Conservation (phyloP, 164 flowering plant species). For the Houttuynia cordata region DNA sequence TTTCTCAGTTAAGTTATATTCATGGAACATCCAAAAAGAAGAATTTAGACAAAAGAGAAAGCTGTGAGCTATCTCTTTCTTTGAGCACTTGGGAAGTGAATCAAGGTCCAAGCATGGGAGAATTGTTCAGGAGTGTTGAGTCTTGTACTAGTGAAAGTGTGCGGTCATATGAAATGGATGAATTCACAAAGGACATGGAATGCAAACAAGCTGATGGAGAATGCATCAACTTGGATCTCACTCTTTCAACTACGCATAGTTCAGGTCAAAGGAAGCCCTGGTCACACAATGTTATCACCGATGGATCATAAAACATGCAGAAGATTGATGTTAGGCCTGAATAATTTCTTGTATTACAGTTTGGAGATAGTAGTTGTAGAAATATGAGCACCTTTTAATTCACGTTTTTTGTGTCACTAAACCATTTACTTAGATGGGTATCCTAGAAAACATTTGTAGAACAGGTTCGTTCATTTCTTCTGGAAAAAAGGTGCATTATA, state of each 20-base stretch:
- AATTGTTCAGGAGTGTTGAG: constrained; percentile 1
- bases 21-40: not conserved
- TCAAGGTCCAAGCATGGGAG: constrained; percentile 5
- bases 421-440: too few species aligned
- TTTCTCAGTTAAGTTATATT: not conserved
- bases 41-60: not conserved
- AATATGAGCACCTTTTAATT: too few species aligned
- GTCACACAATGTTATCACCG: not conserved
- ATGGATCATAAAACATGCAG: not conserved
- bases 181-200: not conserved
- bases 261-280: not conserved
- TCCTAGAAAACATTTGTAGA: too few species aligned
- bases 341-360: not conserved
- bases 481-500: too few species aligned
- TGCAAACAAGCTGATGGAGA: not conserved
- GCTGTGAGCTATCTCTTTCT: constrained; percentile 17
- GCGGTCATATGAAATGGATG: not conserved
- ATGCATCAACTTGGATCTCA: constrained; percentile 16
- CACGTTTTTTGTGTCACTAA: too few species aligned
- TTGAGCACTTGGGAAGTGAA: constrained; percentile 2
- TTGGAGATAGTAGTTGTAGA: too few species aligned
- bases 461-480: too few species aligned
- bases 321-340: not conserved
- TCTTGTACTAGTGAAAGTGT: not conserved
- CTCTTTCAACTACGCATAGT: constrained; percentile 8